A percentile compares a stretch with the other conserved stretches of the same genome.
phyloP scores from a whole-genome alignment of 495 filamentous ascomycete species.

The Gamarada debralockiae region DNA sequence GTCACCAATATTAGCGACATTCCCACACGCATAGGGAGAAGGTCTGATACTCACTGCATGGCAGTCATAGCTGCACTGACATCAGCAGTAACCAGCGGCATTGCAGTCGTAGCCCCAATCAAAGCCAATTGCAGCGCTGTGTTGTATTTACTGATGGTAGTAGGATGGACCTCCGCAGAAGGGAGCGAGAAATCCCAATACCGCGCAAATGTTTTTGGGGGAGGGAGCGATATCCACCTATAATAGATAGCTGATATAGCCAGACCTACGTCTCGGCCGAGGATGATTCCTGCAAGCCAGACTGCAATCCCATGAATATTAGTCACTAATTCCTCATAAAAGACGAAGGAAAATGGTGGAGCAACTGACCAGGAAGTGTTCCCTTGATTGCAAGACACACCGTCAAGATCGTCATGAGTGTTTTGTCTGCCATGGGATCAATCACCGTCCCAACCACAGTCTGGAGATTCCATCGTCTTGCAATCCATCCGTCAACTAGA shows the following conservation, averaged over 20 bases:
- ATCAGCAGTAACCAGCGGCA: slow-evolving; percentile 62
- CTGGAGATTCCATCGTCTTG: slow-evolving; percentile 77
- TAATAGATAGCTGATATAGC: slow-evolving; percentile 91
- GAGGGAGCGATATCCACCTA: slow-evolving; percentile 87
- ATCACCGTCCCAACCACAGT: slow-evolving; percentile 97
- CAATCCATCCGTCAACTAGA: slow-evolving; percentile 88
- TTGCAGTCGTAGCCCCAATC: slow-evolving; percentile 70
- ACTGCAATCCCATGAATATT: slow-evolving; percentile 40
- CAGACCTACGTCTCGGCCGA: slow-evolving; percentile 84
- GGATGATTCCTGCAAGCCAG: slow-evolving; percentile 82
- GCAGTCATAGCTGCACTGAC: slow-evolving; percentile 52
- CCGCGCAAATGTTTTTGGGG: slow-evolving; percentile 85
- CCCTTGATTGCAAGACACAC: slow-evolving; percentile 79
- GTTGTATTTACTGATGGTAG: slow-evolving; percentile 86
- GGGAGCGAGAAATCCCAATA: slow-evolving; percentile 98
- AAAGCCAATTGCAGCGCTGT: slow-evolving; percentile 76
- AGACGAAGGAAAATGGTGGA: background rate
- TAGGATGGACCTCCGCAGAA: slow-evolving; percentile 88
- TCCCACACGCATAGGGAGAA: slow-evolving; percentile 3
- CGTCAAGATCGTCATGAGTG: slow-evolving; percentile 87
- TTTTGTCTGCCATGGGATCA: slow-evolving; percentile 96
- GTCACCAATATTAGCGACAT: slow-evolving; percentile 1
- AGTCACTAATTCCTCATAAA: background rate
- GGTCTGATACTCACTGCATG: slow-evolving; percentile 61
- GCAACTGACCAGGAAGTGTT: slow-evolving; percentile 63